These are phyloP conservation scores for Lasiodiplodia sp. DNA, from an alignment of 2,329 filamentous ascomycete species.

Conservation along the genomic window DNA sequence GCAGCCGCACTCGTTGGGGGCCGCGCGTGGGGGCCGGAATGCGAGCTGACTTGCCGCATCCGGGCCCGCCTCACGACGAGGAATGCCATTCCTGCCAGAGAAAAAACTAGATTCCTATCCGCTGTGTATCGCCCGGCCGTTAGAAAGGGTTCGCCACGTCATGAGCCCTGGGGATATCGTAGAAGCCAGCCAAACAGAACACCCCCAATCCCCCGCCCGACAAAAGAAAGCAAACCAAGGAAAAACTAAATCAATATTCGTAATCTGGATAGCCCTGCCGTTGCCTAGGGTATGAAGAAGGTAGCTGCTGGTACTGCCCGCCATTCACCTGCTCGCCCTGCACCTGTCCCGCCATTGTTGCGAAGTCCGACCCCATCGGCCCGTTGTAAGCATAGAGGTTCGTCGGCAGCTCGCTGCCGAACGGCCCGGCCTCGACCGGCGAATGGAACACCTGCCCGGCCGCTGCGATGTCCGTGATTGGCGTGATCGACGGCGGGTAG, in stretches of 20 bases:
- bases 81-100: background rate
- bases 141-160: slow-evolving; percentile 4
- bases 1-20: slow-evolving; percentile 20
- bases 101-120: slow-evolving; percentile 15
- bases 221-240: background rate
- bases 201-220: background rate
- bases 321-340: slow-evolving; percentile 36
- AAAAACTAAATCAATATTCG: slow-evolving; percentile 2
- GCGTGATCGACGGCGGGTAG: slow-evolving; percentile 15
- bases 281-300: slow-evolving; percentile 37
- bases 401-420: slow-evolving; percentile 31
- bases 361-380: background rate
- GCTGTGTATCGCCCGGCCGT: slow-evolving; percentile 7
- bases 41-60: slow-evolving; percentile 3
- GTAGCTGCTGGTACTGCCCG: slow-evolving; percentile 41
- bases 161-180: slow-evolving; percentile 23
- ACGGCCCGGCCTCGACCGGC: slow-evolving; percentile 40
- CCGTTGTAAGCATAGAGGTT: slow-evolving; percentile 40
- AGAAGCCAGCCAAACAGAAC: slow-evolving; percentile 20
- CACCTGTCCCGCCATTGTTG: slow-evolving; percentile 32
- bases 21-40: slow-evolving; percentile 15
- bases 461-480: slow-evolving; percentile 35
- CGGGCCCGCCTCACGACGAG: background rate
- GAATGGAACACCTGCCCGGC: slow-evolving; percentile 41
- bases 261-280: slow-evolving; percentile 35